Conservation (phyloP, 345 rosid species). For the Populus pruinosa region DNA sequence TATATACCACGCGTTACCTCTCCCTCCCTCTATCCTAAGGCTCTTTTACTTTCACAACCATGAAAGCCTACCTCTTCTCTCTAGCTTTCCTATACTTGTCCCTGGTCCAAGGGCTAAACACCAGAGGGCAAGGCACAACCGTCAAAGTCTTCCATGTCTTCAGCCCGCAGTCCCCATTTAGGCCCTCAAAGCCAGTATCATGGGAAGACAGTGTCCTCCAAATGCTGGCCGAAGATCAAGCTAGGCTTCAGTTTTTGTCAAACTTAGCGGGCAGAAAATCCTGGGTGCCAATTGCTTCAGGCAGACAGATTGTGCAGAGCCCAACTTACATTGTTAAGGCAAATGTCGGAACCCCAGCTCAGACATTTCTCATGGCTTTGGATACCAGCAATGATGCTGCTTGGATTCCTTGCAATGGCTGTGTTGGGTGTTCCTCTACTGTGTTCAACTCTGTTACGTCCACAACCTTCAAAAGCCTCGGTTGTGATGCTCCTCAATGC, state of each 20-base stretch:
- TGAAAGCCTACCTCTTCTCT: slow-evolving; percentile 30
- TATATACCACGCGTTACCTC: slow-evolving; percentile 17
- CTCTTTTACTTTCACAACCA: not conserved
- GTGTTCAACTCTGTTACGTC: slow-evolving; percentile 52
- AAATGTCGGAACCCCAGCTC: slow-evolving; percentile 79
- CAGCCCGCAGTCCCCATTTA: slow-evolving; percentile 80
- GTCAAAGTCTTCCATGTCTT: slow-evolving; percentile 68
- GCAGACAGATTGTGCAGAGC: slow-evolving; percentile 69
- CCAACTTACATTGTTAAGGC: slow-evolving; percentile 76
- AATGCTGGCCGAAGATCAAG: slow-evolving; percentile 64
- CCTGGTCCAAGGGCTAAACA: slow-evolving; percentile 27
- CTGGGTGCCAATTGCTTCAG: slow-evolving; percentile 86
- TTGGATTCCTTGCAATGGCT: slow-evolving; percentile 79
- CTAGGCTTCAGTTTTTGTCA: slow-evolving; percentile 60
- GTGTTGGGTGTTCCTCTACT: slow-evolving; percentile 66
- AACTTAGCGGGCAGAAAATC: slow-evolving; percentile 65
- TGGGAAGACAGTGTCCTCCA: slow-evolving; percentile 78
- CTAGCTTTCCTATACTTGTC: slow-evolving; percentile 25
- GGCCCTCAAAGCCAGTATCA: slow-evolving; percentile 48
- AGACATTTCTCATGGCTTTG: slow-evolving; percentile 76
- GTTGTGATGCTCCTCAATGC: slow-evolving; percentile 73
- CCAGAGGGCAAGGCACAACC: slow-evolving; percentile 47
- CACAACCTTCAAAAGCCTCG: slow-evolving; percentile 48
- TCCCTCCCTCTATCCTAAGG: slow-evolving; percentile 6
- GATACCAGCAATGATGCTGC: slow-evolving; percentile 90